Conservation (phyloP, 2,329 filamentous ascomycete genomes). For the Byssoonygena ceratinophila region DNA sequence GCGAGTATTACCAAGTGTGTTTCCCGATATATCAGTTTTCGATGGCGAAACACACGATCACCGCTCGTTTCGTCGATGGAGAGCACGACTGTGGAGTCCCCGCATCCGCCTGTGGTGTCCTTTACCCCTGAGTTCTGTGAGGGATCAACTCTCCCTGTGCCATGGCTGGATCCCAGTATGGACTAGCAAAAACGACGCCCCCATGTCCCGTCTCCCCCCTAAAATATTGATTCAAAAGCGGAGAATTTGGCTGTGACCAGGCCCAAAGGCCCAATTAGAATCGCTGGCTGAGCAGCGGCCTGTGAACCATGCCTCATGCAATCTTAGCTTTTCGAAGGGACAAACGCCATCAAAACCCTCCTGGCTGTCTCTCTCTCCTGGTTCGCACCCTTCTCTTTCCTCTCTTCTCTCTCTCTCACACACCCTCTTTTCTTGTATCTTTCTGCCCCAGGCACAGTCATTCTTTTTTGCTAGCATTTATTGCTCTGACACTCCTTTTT, state of each 20-base stretch:
- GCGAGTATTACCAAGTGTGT: too few species aligned
- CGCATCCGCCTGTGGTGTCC: not conserved
- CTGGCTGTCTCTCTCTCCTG: not conserved
- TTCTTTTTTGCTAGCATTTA: constrained; percentile 9
- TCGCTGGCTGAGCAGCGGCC: not conserved
- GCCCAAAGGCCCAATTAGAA: not conserved
- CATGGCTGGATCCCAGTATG: not conserved
- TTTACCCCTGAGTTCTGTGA: not conserved
- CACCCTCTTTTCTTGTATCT: not conserved
- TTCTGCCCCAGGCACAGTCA: constrained; percentile 2
- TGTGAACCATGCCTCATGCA: not conserved
- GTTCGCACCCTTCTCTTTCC: not conserved
- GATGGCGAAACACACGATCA: too few species aligned
- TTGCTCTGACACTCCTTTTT: constrained; percentile 17
- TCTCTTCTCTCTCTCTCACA: not conserved
- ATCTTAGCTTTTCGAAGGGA: not conserved
- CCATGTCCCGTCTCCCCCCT: not conserved
- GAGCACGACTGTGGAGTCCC: not conserved
- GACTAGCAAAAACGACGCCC: not conserved
- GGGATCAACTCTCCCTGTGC: not conserved
- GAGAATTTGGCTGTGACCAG: not conserved
- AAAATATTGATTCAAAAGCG: not conserved
- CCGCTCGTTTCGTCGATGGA: too few species aligned
- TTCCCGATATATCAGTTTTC: too few species aligned
- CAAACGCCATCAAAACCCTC: constrained; percentile 3